Conservation (phyloP, 2,329 filamentous ascomycete genomes). For the Pestalotiopsis sp. region DNA sequence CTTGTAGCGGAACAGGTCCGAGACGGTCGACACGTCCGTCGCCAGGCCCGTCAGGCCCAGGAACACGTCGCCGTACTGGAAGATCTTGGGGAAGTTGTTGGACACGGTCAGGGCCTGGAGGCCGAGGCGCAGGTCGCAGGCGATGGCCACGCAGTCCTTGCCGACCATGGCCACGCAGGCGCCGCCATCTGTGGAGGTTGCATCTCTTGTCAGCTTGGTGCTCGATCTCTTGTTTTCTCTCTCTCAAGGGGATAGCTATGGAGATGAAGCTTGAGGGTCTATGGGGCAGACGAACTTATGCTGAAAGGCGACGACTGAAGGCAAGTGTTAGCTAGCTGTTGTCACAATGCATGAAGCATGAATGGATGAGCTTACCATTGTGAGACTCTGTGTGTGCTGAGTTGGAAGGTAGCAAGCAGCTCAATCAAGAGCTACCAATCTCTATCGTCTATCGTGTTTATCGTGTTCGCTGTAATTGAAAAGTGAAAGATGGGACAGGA, state of each 20-base stretch:
- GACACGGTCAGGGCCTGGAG: slow-evolving; percentile 95
- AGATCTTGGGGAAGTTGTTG: slow-evolving; percentile 99
- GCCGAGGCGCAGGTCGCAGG: slow-evolving; percentile 96
- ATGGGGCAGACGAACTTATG: slow-evolving; percentile 69
- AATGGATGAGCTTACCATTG: slow-evolving; percentile 32
- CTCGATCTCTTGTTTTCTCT: neutral
- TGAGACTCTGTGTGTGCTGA: slow-evolving; percentile 5
- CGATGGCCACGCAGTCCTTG: slow-evolving; percentile 99
- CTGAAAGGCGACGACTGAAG: slow-evolving; percentile 83
- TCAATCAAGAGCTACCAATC: neutral
- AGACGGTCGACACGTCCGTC: slow-evolving; percentile 92
- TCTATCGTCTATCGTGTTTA: neutral
- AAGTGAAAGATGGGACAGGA: neutral
- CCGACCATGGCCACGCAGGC: slow-evolving; percentile 98
- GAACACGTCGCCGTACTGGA: slow-evolving; percentile 94
- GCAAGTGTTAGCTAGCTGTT: slow-evolving; percentile 31
- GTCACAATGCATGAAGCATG: slow-evolving; percentile 12
- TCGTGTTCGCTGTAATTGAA: neutral
- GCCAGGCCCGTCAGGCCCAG: slow-evolving; percentile 94
- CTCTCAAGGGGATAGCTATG: neutral
- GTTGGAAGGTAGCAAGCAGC: neutral
- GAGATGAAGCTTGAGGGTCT: slow-evolving; percentile 11
- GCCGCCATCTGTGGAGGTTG: slow-evolving; percentile 65
- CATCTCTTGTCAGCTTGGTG: neutral
- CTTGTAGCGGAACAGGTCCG: slow-evolving; percentile 98